phyloP scores from a whole-genome alignment of 768 basidiomycete species.

The Trametes meyenii region DNA sequence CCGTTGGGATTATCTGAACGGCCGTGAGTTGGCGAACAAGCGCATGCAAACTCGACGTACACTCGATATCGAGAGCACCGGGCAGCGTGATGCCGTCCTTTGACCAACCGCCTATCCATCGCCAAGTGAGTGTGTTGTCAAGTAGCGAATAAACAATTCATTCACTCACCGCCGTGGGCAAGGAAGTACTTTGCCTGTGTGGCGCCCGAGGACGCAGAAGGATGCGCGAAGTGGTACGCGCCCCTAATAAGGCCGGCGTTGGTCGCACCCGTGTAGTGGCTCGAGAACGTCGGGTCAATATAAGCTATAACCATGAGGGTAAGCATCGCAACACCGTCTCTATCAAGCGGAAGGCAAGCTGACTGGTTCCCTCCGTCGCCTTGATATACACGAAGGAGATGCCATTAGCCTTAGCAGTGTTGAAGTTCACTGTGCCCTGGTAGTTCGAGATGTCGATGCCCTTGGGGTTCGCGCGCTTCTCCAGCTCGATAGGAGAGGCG shows the following conservation, averaged over 20 bases:
- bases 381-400: constrained; percentile 65
- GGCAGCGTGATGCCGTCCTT: constrained; percentile 62
- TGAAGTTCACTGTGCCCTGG: constrained; percentile 55
- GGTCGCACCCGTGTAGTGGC: constrained; percentile 59
- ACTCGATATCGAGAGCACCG: constrained; percentile 65
- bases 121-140: not conserved
- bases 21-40: not conserved
- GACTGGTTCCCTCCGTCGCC: constrained; percentile 65
- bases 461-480: constrained; percentile 43
- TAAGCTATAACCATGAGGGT: constrained; percentile 33
- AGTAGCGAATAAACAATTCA: not conserved
- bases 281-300: constrained; percentile 46
- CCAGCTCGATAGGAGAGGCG: constrained; percentile 5
- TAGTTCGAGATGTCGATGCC: constrained; percentile 61
- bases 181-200: constrained; percentile 63
- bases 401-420: constrained; percentile 51
- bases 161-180: constrained; percentile 49
- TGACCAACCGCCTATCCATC: constrained; percentile 50
- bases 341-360: constrained; percentile 7
- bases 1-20: constrained; percentile 53
- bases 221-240: constrained; percentile 62
- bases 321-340: not conserved
- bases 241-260: constrained; percentile 61
- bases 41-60: constrained; percentile 35
- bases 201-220: constrained; percentile 54